Conservation (phyloP, 192 early-diverging fungal genomes). For the Backusella psychrophila region DNA sequence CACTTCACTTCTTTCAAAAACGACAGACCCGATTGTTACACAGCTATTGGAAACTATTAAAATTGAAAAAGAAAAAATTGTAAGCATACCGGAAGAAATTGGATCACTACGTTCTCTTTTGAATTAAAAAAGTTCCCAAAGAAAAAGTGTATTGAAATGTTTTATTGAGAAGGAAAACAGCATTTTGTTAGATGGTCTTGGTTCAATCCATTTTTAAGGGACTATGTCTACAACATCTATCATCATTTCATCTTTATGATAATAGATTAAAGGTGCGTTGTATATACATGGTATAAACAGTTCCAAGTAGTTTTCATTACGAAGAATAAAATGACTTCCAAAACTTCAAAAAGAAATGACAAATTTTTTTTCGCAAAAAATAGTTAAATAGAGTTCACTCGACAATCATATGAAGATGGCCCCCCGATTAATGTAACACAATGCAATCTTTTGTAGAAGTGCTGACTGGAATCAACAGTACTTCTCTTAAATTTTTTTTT, state of each 20-base stretch:
- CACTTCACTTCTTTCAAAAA: conserved; percentile 63
- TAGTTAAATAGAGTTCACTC: not conserved
- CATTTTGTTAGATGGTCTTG: not conserved
- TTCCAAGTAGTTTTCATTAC: too few relatives aligned
- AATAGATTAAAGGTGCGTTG: not conserved
- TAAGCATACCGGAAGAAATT: not conserved
- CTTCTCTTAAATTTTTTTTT: too few relatives aligned
- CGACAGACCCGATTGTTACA: conserved; percentile 64
- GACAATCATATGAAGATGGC: not conserved
- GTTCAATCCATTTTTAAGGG: not conserved
- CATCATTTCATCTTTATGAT: not conserved
- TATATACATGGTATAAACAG: too few relatives aligned
- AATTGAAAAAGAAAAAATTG: not conserved
- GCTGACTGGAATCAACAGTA: too few relatives aligned
- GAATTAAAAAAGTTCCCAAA: not conserved
- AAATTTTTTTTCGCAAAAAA: conserved; percentile 3
- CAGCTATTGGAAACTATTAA: conserved; percentile 26
- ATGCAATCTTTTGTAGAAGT: not conserved
- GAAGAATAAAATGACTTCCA: not conserved
- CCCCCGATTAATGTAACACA: not conserved
- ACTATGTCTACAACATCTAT: too few relatives aligned
- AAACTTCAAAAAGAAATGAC: not conserved
- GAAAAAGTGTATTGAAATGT: not conserved
- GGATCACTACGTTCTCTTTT: not conserved
- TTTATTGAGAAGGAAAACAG: not conserved